phyloP scores from a whole-genome alignment of 352 stramenopile genomes.

The Globisporangium takayamanum region DNA sequence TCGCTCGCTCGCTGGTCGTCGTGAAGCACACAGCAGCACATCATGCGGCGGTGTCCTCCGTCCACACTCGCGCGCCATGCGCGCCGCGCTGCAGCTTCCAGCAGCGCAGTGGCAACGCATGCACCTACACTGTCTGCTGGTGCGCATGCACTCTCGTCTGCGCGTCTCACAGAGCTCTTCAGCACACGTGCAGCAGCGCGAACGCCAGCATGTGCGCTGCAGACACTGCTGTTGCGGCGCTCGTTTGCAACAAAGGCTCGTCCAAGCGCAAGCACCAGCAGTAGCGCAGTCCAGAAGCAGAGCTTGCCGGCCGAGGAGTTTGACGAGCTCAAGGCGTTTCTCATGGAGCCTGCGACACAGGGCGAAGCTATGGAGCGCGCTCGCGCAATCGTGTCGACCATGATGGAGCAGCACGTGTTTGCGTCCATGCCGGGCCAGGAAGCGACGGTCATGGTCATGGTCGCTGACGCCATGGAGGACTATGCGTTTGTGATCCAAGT shows the following conservation, averaged over 20 bases:
- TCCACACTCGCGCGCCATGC: too few relatives aligned
- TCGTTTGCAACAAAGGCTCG: not conserved
- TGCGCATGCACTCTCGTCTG: not conserved
- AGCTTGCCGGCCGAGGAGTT: constrained; percentile 31
- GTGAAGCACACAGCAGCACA: not conserved
- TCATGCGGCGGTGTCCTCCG: not conserved
- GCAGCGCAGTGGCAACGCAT: not conserved
- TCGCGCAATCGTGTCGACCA: constrained; percentile 33
- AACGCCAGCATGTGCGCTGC: not conserved
- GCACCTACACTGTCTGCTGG: not conserved
- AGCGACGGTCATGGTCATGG: constrained; percentile 74
- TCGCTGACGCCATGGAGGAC: constrained; percentile 54
- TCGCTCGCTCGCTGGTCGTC: not conserved
- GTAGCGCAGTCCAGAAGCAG: not conserved
- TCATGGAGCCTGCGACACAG: constrained; percentile 33
- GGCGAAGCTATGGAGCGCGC: constrained; percentile 26
- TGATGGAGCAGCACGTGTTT: constrained; percentile 60
- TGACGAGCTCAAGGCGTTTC: constrained; percentile 55
- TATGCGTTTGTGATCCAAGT: constrained; percentile 46
- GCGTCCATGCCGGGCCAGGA: constrained; percentile 63
- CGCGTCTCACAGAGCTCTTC: not conserved
- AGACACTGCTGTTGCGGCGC: constrained; percentile 1
- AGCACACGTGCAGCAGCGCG: not conserved
- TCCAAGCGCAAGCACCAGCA: not conserved
- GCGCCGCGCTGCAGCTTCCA: too few relatives aligned